phyloP scores from a whole-genome alignment of 1,284 basidiomycete genomes.

The Malassezia equina region DNA sequence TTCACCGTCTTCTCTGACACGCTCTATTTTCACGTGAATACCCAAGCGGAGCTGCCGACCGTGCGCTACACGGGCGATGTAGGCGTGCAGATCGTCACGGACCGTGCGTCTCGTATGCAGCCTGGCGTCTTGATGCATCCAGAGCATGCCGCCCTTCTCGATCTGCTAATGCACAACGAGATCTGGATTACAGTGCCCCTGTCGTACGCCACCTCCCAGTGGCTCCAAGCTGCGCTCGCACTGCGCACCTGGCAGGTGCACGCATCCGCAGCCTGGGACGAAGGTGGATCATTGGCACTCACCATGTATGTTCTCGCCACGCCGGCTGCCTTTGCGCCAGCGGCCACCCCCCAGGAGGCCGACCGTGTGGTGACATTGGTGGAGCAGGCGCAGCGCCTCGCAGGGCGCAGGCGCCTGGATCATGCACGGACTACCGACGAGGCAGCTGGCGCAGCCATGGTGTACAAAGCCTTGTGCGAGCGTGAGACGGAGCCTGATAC shows the following conservation, averaged over 20 bases:
- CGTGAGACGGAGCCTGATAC: constrained; percentile 10
- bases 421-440: not conserved
- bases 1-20: not conserved
- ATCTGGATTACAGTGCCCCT: not conserved
- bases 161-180: not conserved
- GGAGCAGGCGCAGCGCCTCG: not conserved
- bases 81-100: not conserved
- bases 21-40: not conserved
- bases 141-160: not conserved
- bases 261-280: not conserved
- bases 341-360: not conserved
- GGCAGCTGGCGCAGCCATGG: constrained; percentile 19
- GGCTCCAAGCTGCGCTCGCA: not conserved
- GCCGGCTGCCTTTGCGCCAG: not conserved
- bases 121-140: not conserved
- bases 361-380: not conserved
- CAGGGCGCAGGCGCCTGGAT: not conserved
- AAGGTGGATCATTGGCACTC: not conserved
- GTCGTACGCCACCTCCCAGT: not conserved
- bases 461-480: constrained; percentile 24
- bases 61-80: not conserved
- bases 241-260: not conserved
- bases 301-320: not conserved
- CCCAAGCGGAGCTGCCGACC: not conserved
- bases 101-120: not conserved